These are phyloP conservation scores for Debaryomycetaceae sp. DNA, from an alignment of 1,139 yeast species.

Conservation along the genomic window DNA sequence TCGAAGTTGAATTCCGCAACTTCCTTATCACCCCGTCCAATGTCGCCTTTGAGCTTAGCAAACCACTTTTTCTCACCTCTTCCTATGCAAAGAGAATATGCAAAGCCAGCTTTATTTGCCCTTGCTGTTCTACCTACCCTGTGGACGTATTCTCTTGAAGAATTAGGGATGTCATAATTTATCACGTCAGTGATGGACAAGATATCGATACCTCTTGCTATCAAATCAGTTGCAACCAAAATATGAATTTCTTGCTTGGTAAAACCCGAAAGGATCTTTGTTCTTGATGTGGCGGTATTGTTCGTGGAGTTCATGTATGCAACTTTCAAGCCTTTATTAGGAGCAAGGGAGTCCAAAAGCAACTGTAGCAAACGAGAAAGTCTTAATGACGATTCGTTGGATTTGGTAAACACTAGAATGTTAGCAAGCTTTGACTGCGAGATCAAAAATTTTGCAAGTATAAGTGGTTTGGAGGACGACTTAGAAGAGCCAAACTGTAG, in stretches of 20 bases:
- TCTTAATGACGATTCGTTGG: slow-evolving; percentile 83
- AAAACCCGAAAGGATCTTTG: slow-evolving; percentile 54
- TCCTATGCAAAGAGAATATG: slow-evolving; percentile 68
- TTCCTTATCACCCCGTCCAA: slow-evolving; percentile 26
- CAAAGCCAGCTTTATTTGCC: slow-evolving; percentile 75
- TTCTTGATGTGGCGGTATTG: slow-evolving; percentile 39
- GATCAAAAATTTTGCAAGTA: slow-evolving; percentile 55
- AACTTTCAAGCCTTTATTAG: slow-evolving; percentile 13
- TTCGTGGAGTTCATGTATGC: slow-evolving; percentile 50
- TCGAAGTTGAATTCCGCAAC: slow-evolving; percentile 23
- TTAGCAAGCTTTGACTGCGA: slow-evolving; percentile 26
- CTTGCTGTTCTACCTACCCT: slow-evolving; percentile 97
- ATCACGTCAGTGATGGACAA: slow-evolving; percentile 68
- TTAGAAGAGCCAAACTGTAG: slow-evolving; percentile 54
- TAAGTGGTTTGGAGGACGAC: slow-evolving; percentile 68
- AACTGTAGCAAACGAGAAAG: slow-evolving; percentile 58
- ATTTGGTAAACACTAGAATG: slow-evolving; percentile 70
- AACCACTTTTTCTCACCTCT: slow-evolving; percentile 74
- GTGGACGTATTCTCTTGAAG: slow-evolving; percentile 89
- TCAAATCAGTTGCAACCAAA: slow-evolving; percentile 84
- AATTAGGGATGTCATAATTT: slow-evolving; percentile 86
- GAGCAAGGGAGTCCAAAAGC: slow-evolving; percentile 29
- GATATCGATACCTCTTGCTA: slow-evolving; percentile 92
- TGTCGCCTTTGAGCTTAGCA: slow-evolving; percentile 44
- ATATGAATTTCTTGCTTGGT: slow-evolving; percentile 47